Evolutionary conservation across 306 rosid species (phyloP), one percentile per base, ranked within the genome.

Genomic region (Sindora glabra): DNA sequence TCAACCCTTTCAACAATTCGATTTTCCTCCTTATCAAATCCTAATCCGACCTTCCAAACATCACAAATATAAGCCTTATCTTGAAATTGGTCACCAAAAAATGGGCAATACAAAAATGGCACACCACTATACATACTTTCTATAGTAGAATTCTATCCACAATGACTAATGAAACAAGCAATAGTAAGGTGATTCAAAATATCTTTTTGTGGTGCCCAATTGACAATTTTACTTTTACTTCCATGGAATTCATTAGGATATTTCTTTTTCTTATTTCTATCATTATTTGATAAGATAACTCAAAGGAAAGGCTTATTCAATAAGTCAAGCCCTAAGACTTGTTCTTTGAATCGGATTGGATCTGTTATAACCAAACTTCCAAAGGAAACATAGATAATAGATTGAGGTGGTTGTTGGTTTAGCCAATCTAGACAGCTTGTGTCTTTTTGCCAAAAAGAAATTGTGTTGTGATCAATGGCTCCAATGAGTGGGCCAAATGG

Each of bases 81-180:
- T 6, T 40, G 2, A 16, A 48, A 10, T 23, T 74, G 74, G 6
- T 74, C 70, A 3, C 19, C 37, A 33, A 62, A 68, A 56, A 41
- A 62, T 12, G 74, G 74, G 63, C 79, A 68, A 47, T 74, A 74
- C 62, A 74, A 24, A 38, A 68, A 74, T 39, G 74, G 79, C 4
- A 74, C 40, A 2, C 79, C 63, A 48, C 23, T 34, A 48, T 8
- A 25, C 11, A 68, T n/a, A 12, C 71, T 71, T 62, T 74, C 79
- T 12, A 56, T n/a, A 0, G 53, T 41, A 2, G 74, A 74, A 13
- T 68, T 74, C 74, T 74, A 74, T 5, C 79, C 75, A 34, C 75
- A 74, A 7, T 74, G 74, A 3, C 63, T 56, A 12, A 74, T 13
- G 52, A 74, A 74, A 19, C 75, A 74, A 33, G 74, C 57, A 30